Evolutionary conservation across 305 asterid genomes (phyloP), one percentile per base, ranked within the genome.

Genomic region (Rubia peregrina): DNA sequence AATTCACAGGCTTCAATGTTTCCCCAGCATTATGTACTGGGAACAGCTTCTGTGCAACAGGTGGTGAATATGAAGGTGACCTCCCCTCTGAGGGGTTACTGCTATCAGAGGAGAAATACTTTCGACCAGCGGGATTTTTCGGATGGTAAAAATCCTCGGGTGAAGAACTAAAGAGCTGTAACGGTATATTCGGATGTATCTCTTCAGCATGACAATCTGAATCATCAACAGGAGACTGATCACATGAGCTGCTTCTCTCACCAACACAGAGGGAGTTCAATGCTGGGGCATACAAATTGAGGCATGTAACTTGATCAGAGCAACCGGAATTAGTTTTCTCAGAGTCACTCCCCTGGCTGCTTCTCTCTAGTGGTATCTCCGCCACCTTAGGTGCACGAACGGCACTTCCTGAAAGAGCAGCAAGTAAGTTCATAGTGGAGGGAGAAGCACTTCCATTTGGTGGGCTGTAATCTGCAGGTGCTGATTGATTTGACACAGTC

Each of bases 341-440:
- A n/a, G 91, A 84, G 75, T 86, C 91, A 43, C 92, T 87, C 42
- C 82, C 85, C 61, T 78, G 86, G 19, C 84, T 75, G 79, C 88
- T 89, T 71, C 87, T 84, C 56, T 80, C 91, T 71, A 85, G 81
- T 70, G 83, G 89, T 74, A 61, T 70, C 68, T 78, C 89, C 19
- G 71, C 36, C 64, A 76, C 80, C 65, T 80, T 83, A 62, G 85
- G 73, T 65, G 81, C 67, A 44, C 69, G 78, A 49, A 76, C 49
- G 16, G 79, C 82, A 74, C 83, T 71, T 55, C 85, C 83, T 59
- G 95, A 87, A 67, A 91, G 88, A 79, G 69, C 87, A 38, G 86
- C 89, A 55, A 91, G 89, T 79, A 91, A 84, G 83, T 89, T 83
- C 92, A 40, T 84, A 63, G 97, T 89, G 51, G 96, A 84, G 57